Evolutionary conservation across 441 rosid genomes (phyloP).

Genomic region (Gossypium lobatum): DNA sequence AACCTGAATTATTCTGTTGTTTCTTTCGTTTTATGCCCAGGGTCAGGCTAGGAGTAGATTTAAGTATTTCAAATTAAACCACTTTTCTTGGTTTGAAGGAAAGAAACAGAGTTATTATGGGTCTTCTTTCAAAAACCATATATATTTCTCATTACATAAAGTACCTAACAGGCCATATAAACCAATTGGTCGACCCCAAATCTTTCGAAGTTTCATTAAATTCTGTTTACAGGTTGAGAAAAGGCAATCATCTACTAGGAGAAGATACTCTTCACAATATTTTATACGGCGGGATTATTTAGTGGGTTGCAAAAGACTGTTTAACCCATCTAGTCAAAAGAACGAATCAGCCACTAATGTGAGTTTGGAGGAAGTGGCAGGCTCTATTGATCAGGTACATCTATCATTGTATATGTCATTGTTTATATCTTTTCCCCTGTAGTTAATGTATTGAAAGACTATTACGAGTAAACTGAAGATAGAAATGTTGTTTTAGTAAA

Average conservation of each 20-base stretch:
- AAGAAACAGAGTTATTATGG: too few species aligned
- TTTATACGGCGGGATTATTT: conserved; percentile 37
- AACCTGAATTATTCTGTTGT: background rate
- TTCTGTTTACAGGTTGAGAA: conserved; percentile 33
- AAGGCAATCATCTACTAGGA: conserved; percentile 34
- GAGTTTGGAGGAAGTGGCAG: conserved; percentile 20
- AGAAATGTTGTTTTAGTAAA: background rate
- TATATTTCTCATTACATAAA: background rate
- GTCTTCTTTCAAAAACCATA: background rate
- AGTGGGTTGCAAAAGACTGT: conserved; percentile 35
- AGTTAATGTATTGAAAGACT: background rate
- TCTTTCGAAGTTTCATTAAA: background rate
- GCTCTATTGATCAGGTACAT: conserved; percentile 39
- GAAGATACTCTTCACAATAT: conserved; percentile 53
- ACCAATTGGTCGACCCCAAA: background rate
- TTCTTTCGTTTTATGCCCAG: background rate
- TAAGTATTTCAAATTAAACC: background rate
- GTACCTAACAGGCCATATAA: background rate
- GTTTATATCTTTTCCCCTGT: background rate
- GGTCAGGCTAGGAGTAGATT: background rate
- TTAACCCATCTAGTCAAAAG: conserved; percentile 33
- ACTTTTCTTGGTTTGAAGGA: too few species aligned
- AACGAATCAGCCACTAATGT: conserved; percentile 22
- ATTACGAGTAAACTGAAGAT: background rate
- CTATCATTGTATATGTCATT: conserved; percentile 5